Evolutionary conservation across 2,329 filamentous ascomycete genomes (phyloP).

Genomic region (Neonectria faginata): DNA sequence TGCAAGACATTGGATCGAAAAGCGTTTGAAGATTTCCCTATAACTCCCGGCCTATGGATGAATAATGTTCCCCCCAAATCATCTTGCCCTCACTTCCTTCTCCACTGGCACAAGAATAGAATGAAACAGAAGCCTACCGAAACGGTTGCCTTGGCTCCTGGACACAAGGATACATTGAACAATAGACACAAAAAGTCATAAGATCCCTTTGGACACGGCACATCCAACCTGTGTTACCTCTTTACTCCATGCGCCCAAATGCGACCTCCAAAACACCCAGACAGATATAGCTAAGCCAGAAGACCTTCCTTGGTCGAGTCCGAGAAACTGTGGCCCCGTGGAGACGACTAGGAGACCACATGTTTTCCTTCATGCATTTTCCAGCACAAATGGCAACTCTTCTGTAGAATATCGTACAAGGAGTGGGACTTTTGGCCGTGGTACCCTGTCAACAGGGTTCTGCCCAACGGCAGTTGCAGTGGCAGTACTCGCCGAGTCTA

Average conservation of each 20-base stretch:
- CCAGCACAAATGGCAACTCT: slow-evolving; percentile 33
- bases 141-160: slow-evolving; percentile 30
- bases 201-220: slow-evolving; percentile 27
- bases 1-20: not conserved
- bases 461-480: slow-evolving; percentile 19
- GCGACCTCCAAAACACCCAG: slow-evolving; percentile 29
- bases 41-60: slow-evolving; percentile 44
- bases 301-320: not conserved
- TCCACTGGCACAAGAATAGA: slow-evolving; percentile 17
- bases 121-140: slow-evolving; percentile 30
- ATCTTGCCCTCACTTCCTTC: slow-evolving; percentile 26
- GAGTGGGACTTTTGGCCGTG: slow-evolving; percentile 24
- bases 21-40: slow-evolving; percentile 31
- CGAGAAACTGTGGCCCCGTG: not conserved
- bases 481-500: slow-evolving; percentile 14
- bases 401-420: slow-evolving; percentile 32
- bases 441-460: slow-evolving; percentile 32
- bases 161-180: slow-evolving; percentile 41
- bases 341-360: slow-evolving; percentile 3
- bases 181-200: slow-evolving; percentile 31
- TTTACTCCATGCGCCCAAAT: slow-evolving; percentile 47
- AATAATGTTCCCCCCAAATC: slow-evolving; percentile 36
- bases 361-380: slow-evolving; percentile 25
- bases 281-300: slow-evolving; percentile 13
- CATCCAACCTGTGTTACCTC: slow-evolving; percentile 32